Evolutionary conservation across 2,329 filamentous ascomycete species (phyloP), one percentile per base, ranked within the genome.

Genomic region (Trichoderma aggressivum): DNA sequence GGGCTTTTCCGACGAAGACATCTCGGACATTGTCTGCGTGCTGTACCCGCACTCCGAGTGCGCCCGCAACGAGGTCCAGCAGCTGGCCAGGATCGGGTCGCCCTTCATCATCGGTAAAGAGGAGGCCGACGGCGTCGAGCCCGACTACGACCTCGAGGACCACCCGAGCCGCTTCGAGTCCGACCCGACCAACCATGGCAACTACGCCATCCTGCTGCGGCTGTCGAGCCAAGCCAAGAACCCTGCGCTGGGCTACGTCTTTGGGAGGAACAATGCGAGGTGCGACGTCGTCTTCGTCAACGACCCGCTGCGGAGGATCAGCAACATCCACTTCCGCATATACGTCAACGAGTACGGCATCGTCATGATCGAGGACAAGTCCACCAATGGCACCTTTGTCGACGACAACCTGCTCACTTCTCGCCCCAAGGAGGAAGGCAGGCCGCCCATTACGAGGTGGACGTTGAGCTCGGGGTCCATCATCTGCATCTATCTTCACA

Each of bases 291-390:
- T 87, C 75, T 89, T 93, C 61, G 80, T 83, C 43, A 86, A 90
- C 73, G 91, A 95, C 74, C 87, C 88, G 0, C 84, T 88, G 66
- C 91, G 89, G 79, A 88, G 92, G 56, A 87, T 99, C 72, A 98
- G 95, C 84, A 98, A 98, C 78, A 87, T 92, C n/a, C 96, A 99
- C 79, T 99, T 98, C 79, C 91, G 94, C 67, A 97, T 99, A 73
- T 97, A 92, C 78, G 86, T 97, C 76, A 99, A 97, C 76, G 85
- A 90, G n/a, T 89, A 93, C 74, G 93, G 92, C 32, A 90, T 92
- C 70, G 86, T 98, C 74, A 97, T 99, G 94, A 84, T 98, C 14
- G 91, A 97, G 80, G 96, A 99, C 78, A 88, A 90, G 78, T 98
- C 96, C 0, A 98, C 94, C n/a, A 99, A 98, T 77, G 96, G 96